Evolutionary conservation across 106 monocot species (phyloP).

Genomic region (Dendrobium huoshanense): DNA sequence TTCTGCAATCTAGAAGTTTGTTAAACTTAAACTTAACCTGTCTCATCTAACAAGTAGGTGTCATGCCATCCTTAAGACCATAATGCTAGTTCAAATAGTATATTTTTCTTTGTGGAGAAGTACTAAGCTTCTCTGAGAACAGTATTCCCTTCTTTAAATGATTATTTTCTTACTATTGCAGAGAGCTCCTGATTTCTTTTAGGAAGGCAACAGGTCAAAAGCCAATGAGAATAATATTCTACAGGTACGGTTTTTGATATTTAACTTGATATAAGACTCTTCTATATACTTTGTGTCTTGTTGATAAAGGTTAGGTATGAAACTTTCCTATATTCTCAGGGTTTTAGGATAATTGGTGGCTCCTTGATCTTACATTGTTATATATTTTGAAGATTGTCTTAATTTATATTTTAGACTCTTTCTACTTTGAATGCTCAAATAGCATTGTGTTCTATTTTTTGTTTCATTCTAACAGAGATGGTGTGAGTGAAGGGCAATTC

Average conservation of each 20-base stretch:
- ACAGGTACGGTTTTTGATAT: constrained; percentile 36
- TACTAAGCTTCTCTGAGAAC: neutral
- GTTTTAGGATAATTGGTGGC: too few relatives aligned
- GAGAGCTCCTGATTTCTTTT: constrained; percentile 83
- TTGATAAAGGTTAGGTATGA: too few relatives aligned
- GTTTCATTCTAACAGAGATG: constrained; percentile 44
- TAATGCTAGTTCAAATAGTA: too few relatives aligned
- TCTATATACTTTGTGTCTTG: neutral
- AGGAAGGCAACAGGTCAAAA: constrained; percentile 79
- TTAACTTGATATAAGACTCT: neutral
- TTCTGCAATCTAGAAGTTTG: too few relatives aligned
- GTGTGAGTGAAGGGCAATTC: constrained; percentile 92
- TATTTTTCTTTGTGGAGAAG: neutral
- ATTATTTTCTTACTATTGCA: constrained; percentile 12
- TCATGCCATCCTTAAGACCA: too few relatives aligned
- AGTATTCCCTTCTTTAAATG: neutral
- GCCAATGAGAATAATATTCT: constrained; percentile 81
- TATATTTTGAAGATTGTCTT: neutral
- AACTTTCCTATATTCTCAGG: too few relatives aligned
- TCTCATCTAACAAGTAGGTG: too few relatives aligned
- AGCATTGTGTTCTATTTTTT: neutral
- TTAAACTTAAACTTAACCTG: too few relatives aligned
- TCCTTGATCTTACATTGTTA: too few relatives aligned
- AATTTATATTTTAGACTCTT: too few relatives aligned
- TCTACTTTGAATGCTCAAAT: neutral